Evolutionary conservation across 163 green algal genomes (phyloP), one percentile per base, ranked within the genome.

Genomic region (Prototheca wickerhamii): DNA sequence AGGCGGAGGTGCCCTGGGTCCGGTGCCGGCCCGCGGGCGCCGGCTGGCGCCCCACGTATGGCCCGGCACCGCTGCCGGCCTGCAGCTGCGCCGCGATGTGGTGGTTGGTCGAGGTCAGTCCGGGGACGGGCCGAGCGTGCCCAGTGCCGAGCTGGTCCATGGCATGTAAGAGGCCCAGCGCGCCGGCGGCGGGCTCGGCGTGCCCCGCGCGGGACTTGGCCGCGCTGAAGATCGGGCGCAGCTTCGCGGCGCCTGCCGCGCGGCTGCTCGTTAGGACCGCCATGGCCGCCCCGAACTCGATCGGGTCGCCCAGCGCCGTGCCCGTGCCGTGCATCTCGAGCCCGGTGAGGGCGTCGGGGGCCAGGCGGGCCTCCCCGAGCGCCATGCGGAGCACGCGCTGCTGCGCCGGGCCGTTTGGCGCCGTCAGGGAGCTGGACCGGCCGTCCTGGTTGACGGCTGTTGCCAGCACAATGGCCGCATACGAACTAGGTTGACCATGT

Each of bases 251-350:
- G 32, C 29, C 35, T 7, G 23, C 52, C 46, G 51, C 46, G 35
- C 44, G 28, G 32, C 51, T 46, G 3, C 8, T 43, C 30, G 40
- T 4, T 43, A 86, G 77, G 17, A 89, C 82, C 2, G 75, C 79
- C 7, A 69, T 69, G 18, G 77, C 71, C 4, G 88, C 87, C 23
- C 82, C 83, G 5, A 95, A 58, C 71, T 95, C 88, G 52, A 95
- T 95, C 23, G 88, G 87, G 42, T 93, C 86, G 10, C 85, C 84
- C 56, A 92, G 69, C 0, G 76, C 66, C 18, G 85, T 89, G 58
- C 63, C 52, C 7, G 76, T 84, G 58, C 78, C 77, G 66, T 95
- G 89, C 75, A 95, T 79, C 63, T 83, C 63, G 17, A 83, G 54
- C 10, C 43, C 58, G 18, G 29, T 63, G 64, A n/a, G 29, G 6